These are phyloP conservation scores for Aspergillus sp. DNA, from an alignment of 2,329 filamentous ascomycete genomes.

Conservation along the genomic window DNA sequence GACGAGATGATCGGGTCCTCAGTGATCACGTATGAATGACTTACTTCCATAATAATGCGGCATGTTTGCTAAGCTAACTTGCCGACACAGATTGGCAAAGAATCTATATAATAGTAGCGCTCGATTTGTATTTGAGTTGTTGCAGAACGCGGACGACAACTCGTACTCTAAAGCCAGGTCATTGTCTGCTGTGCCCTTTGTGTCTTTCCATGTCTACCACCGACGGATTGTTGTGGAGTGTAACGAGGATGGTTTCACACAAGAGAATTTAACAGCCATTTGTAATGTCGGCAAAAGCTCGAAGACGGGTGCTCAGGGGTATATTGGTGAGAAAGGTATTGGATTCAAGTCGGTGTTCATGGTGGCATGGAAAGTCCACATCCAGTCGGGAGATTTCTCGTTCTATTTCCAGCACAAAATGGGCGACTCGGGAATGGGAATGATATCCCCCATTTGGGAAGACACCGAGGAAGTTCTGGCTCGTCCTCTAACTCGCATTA, in stretches of 20 bases:
- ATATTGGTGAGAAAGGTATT: slow-evolving; percentile 30
- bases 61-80: not conserved
- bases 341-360: slow-evolving; percentile 34
- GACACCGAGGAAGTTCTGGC: not conserved
- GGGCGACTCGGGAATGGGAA: slow-evolving; percentile 44
- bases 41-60: not conserved
- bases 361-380: slow-evolving; percentile 28
- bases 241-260: slow-evolving; percentile 40
- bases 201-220: slow-evolving; percentile 13
- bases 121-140: slow-evolving; percentile 24
- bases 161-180: slow-evolving; percentile 15
- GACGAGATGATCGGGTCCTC: slow-evolving; percentile 8
- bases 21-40: slow-evolving; percentile 5
- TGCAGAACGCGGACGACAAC: slow-evolving; percentile 42
- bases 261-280: slow-evolving; percentile 31
- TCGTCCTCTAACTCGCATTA: slow-evolving; percentile 29
- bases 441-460: slow-evolving; percentile 41
- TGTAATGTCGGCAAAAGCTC: slow-evolving; percentile 32
- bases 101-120: slow-evolving; percentile 15
- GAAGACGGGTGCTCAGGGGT: slow-evolving; percentile 24
- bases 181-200: slow-evolving; percentile 10
- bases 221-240: slow-evolving; percentile 36
- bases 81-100: slow-evolving; percentile 9
- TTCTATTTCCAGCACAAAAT: slow-evolving; percentile 29
- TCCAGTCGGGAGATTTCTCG: slow-evolving; percentile 34